These are phyloP conservation scores for Colletotrichum sp. DNA, from an alignment of 2,329 filamentous ascomycete species.

Conservation along the genomic window DNA sequence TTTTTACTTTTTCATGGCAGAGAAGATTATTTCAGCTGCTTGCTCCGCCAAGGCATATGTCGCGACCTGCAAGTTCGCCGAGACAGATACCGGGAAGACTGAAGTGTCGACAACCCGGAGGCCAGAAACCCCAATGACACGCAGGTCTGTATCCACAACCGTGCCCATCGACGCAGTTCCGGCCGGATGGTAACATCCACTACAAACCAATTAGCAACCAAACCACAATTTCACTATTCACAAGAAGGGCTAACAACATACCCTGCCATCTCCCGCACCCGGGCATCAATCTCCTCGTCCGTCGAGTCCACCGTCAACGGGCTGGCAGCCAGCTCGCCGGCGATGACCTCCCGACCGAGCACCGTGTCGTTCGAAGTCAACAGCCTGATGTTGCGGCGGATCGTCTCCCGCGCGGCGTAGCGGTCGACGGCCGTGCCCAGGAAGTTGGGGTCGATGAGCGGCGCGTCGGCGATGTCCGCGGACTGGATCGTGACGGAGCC, in stretches of 20 bases:
- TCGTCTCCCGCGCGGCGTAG: conserved; percentile 29
- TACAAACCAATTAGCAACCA: conserved; percentile 27
- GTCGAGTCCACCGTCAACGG: conserved; percentile 22
- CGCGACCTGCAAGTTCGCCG: conserved; percentile 54
- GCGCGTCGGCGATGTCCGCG: conserved; percentile 19
- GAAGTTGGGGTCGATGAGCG: conserved; percentile 34
- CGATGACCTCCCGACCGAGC: conserved; percentile 25
- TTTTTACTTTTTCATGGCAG: neutral
- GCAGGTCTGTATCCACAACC: conserved; percentile 31
- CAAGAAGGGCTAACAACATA: conserved; percentile 23
- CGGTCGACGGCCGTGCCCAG: conserved; percentile 32
- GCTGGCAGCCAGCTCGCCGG: conserved; percentile 22
- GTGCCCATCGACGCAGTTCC: conserved; percentile 40
- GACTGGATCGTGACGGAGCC: conserved; percentile 29
- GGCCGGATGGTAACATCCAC: conserved; percentile 28
- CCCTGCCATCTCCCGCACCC: conserved; percentile 20
- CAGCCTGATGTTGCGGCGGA: conserved; percentile 25
- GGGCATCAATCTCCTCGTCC: conserved; percentile 32
- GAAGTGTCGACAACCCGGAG: conserved; percentile 43
- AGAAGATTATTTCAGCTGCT: conserved; percentile 58
- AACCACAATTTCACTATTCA: conserved; percentile 26
- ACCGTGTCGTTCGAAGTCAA: neutral
- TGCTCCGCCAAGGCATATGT: conserved; percentile 64
- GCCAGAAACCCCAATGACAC: conserved; percentile 38
- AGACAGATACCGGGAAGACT: conserved; percentile 38